Evolutionary conservation across 1,284 basidiomycete genomes (phyloP).

Genomic region (Ustilago bromivora): DNA sequence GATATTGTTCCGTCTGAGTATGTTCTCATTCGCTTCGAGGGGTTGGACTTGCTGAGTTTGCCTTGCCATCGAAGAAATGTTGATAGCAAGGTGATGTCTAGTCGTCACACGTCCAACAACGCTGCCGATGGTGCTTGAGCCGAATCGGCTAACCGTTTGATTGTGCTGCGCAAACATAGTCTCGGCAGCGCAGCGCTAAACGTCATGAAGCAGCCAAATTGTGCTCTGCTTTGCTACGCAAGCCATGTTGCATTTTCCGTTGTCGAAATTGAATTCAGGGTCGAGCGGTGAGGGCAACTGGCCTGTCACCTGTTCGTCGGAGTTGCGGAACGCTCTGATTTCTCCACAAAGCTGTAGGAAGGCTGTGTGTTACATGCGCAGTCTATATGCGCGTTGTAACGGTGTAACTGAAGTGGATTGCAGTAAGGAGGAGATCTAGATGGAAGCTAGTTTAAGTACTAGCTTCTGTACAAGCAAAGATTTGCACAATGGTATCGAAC

Average conservation of each 20-base stretch:
- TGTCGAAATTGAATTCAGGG: neutral
- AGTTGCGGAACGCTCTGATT: neutral
- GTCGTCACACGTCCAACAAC: constrained; percentile 3
- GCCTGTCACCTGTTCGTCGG: neutral
- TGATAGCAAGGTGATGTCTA: neutral
- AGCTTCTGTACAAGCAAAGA: too few species aligned
- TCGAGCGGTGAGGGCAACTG: neutral
- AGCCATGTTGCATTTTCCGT: neutral
- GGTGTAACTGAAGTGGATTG: too few species aligned
- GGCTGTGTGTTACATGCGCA: too few species aligned
- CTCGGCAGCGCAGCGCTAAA: neutral
- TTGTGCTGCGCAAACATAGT: neutral
- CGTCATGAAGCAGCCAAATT: neutral
- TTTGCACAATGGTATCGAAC: too few species aligned
- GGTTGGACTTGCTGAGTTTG: neutral
- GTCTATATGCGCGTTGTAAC: too few species aligned
- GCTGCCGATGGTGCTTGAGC: neutral
- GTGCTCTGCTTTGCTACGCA: neutral
- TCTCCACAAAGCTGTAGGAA: constrained; percentile 1
- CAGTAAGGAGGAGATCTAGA: too few species aligned
- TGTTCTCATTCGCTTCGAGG: too few species aligned
- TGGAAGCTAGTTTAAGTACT: too few species aligned
- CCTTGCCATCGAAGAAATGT: neutral
- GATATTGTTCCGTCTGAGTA: too few species aligned
- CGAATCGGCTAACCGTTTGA: neutral